phyloP scores from a whole-genome alignment of 495 filamentous ascomycete species.

The Oleoguttula mirabilis region DNA sequence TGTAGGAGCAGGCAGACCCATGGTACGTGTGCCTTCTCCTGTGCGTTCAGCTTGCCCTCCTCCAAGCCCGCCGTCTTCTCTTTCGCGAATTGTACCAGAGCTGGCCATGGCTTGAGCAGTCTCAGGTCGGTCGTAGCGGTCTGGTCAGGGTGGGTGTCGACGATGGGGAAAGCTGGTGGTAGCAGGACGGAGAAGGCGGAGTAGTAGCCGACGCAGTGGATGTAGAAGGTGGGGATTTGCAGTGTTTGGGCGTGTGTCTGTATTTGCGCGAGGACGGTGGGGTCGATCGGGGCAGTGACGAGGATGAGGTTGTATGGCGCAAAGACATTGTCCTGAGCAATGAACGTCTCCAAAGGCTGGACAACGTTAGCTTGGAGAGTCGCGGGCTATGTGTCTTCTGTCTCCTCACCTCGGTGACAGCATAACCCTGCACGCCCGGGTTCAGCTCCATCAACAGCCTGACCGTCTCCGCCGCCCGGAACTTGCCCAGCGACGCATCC shows the following conservation, averaged over 20 bases:
- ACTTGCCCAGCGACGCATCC: slow-evolving; percentile 59
- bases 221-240: slow-evolving; percentile 64
- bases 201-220: slow-evolving; percentile 81
- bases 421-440: slow-evolving; percentile 76
- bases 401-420: slow-evolving; percentile 36
- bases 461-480: slow-evolving; percentile 67
- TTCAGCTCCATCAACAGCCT: slow-evolving; percentile 78
- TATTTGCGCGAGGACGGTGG: slow-evolving; percentile 43
- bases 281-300: slow-evolving; percentile 53
- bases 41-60: slow-evolving; percentile 25
- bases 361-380: too few species aligned
- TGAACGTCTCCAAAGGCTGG: slow-evolving; percentile 32
- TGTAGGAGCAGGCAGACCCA: slow-evolving; percentile 76
- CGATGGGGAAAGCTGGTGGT: slow-evolving; percentile 72
- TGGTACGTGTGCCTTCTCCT: slow-evolving; percentile 87
- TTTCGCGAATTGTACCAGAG: slow-evolving; percentile 52
- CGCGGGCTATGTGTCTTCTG: too few species aligned
- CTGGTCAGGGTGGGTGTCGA: slow-evolving; percentile 91
- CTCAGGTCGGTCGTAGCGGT: slow-evolving; percentile 77
- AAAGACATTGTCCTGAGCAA: slow-evolving; percentile 33
- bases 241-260: slow-evolving; percentile 45
- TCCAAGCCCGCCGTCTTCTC: slow-evolving; percentile 56
- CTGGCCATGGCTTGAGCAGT: slow-evolving; percentile 76
- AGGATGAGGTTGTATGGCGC: slow-evolving; percentile 59
- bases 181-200: slow-evolving; percentile 69